Evolutionary conservation across 306 rosid genomes (phyloP).

Genomic region (Luffa aegyptiaca): DNA sequence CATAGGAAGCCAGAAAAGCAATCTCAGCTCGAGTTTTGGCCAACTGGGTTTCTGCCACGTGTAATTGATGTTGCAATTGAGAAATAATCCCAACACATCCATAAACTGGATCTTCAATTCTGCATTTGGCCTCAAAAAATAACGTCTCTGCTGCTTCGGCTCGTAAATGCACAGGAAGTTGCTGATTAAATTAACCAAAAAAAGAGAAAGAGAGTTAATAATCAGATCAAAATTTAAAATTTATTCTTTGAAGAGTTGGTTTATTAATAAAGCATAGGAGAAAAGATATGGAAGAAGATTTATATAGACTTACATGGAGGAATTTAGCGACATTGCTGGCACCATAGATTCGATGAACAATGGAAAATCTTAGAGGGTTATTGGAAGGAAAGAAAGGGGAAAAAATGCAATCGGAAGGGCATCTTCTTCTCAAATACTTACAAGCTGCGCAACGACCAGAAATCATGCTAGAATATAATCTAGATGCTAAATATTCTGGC

Average conservation of each 20-base stretch:
- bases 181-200: slow-evolving; percentile 14
- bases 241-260: not conserved
- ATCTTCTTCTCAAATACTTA: slow-evolving; percentile 61
- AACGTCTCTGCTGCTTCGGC: slow-evolving; percentile 43
- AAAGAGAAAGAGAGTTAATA: not conserved
- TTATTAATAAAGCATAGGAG: not conserved
- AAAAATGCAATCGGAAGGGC: slow-evolving; percentile 62
- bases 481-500: not conserved
- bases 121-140: slow-evolving; percentile 45
- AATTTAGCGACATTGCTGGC: slow-evolving; percentile 62
- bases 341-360: slow-evolving; percentile 67
- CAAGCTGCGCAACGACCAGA: slow-evolving; percentile 61
- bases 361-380: slow-evolving; percentile 63
- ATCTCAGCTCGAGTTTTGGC: slow-evolving; percentile 43
- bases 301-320: slow-evolving; percentile 41
- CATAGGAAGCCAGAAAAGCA: slow-evolving; percentile 2
- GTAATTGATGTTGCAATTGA: slow-evolving; percentile 37
- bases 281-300: not conserved
- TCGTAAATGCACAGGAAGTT: slow-evolving; percentile 35
- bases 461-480: slow-evolving; percentile 7
- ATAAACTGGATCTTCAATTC: slow-evolving; percentile 57
- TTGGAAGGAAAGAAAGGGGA: slow-evolving; percentile 58
- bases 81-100: slow-evolving; percentile 57
- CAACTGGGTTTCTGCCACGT: slow-evolving; percentile 30
- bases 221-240: not conserved